phyloP scores from a whole-genome alignment of 2,329 filamentous ascomycete species.

The Chaetomium sp. region DNA sequence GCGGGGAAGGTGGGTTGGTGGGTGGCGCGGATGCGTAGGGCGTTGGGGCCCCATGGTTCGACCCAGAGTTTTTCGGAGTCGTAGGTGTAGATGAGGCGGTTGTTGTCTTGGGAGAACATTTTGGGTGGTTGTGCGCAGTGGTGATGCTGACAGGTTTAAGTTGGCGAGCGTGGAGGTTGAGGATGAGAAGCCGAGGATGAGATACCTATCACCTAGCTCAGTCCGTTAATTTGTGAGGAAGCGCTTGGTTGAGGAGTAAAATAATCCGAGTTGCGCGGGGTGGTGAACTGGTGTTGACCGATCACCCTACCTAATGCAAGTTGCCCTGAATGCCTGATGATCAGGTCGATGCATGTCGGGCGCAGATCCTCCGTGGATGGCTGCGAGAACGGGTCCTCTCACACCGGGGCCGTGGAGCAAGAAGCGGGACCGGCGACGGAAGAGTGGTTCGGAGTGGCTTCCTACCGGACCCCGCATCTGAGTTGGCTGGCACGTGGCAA shows the following conservation, averaged over 20 bases:
- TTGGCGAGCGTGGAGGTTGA: not conserved
- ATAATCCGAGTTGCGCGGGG: not conserved
- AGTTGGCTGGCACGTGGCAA: too few species aligned
- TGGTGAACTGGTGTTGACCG: not conserved
- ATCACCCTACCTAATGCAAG: too few species aligned
- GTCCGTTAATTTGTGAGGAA: not conserved
- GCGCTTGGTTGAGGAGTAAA: not conserved
- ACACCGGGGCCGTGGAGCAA: not conserved
- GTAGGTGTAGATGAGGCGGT: conserved; percentile 18
- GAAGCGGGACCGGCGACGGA: conserved; percentile 7
- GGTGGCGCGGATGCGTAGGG: conserved; percentile 18
- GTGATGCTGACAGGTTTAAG: too few species aligned
- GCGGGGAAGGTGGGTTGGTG: conserved; percentile 6
- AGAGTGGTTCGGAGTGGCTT: not conserved
- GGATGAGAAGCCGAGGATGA: too few species aligned
- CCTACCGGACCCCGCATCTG: not conserved
- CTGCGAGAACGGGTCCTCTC: not conserved
- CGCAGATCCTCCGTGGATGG: not conserved
- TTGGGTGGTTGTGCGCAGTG: not conserved
- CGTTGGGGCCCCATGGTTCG: conserved; percentile 18
- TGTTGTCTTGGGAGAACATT: conserved; percentile 16
- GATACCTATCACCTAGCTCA: not conserved
- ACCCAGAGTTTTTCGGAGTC: conserved; percentile 22
- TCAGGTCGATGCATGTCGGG: not conserved
- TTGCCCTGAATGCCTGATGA: not conserved